Conservation (phyloP, 2,329 filamentous ascomycete species). For the Zasmidium cellare region DNA sequence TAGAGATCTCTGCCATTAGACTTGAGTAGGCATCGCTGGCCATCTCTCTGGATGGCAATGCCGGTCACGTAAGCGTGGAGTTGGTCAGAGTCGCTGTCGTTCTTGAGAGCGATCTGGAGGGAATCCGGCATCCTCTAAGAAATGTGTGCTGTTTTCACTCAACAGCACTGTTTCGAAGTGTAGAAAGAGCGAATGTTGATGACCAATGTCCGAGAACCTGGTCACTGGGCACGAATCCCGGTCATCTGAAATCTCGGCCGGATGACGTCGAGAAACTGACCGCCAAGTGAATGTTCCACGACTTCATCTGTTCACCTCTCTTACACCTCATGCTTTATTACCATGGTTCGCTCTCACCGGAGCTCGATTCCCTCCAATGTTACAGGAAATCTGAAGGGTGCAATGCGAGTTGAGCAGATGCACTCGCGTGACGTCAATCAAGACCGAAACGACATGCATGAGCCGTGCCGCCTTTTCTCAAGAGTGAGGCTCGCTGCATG, state of each 20-base stretch:
- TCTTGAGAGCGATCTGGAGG: slow-evolving; percentile 36
- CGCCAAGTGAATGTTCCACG: neutral
- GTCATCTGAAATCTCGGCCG: neutral
- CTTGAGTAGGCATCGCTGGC: slow-evolving; percentile 35
- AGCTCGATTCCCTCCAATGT: no score
- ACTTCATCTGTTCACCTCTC: neutral
- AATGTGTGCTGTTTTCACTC: no score
- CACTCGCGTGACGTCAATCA: no score
- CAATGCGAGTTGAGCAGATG: no score
- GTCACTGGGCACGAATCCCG: neutral
- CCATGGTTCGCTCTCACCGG: no score
- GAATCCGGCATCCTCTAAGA: slow-evolving; percentile 33
- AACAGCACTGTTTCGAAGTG: neutral
- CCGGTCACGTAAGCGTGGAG: slow-evolving; percentile 40
- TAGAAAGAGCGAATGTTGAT: neutral
- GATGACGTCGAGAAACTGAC: neutral
- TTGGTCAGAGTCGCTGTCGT: slow-evolving; percentile 34
- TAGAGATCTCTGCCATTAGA: slow-evolving; percentile 37
- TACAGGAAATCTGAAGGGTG: no score
- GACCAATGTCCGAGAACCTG: neutral
- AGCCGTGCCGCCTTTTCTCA: no score
- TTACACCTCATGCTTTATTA: neutral
- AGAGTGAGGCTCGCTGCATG: no score
- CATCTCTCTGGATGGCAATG: slow-evolving; percentile 37
- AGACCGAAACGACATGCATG: no score